phyloP scores from a whole-genome alignment of 2,329 filamentous ascomycete genomes.

The Stagonosporopsis tanaceti region DNA sequence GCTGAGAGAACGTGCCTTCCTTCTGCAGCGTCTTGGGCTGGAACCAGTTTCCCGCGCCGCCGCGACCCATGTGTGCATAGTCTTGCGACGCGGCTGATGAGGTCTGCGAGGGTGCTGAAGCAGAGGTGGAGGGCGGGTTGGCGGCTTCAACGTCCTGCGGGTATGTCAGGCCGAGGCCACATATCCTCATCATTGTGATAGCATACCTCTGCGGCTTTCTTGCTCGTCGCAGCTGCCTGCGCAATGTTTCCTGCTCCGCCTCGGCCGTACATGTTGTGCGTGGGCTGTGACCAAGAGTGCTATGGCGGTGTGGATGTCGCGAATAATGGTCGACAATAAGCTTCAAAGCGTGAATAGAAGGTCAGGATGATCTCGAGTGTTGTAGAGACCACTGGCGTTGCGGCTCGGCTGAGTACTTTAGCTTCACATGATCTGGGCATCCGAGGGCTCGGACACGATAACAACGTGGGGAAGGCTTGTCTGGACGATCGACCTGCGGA shows the following conservation, averaged over 20 bases:
- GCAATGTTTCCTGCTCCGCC: constrained; percentile 58
- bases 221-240: constrained; percentile 44
- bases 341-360: too few species aligned
- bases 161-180: background rate
- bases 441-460: constrained; percentile 24
- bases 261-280: constrained; percentile 49
- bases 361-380: background rate
- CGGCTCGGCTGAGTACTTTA: constrained; percentile 25
- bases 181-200: too few species aligned
- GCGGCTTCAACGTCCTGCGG: constrained; percentile 53
- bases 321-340: background rate
- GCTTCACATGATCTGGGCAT: constrained; percentile 5
- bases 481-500: constrained; percentile 15
- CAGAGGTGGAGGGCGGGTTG: constrained; percentile 26
- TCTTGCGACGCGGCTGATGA: constrained; percentile 39
- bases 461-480: constrained; percentile 38
- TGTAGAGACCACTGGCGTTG: constrained; percentile 7
- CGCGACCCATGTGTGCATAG: constrained; percentile 56
- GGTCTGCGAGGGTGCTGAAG: constrained; percentile 22
- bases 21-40: constrained; percentile 50
- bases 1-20: constrained; percentile 49
- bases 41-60: constrained; percentile 59
- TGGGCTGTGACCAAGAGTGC: background rate
- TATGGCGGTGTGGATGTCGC: background rate
- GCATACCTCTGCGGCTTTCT: constrained; percentile 41